phyloP scores from a whole-genome alignment of 768 basidiomycete species.

The Calocera viscosa region DNA sequence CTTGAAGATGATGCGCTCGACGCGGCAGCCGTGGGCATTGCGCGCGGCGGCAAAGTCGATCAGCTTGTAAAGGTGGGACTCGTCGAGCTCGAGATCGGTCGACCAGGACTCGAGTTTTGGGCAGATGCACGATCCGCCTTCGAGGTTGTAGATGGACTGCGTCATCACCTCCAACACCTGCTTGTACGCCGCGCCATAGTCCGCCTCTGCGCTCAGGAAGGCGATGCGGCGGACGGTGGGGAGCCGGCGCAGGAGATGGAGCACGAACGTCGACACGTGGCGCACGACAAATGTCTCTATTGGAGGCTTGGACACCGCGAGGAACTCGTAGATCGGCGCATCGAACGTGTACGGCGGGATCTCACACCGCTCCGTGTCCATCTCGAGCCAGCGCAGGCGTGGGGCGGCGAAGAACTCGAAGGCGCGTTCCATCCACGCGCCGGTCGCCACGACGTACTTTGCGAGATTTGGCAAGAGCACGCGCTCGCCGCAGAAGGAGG shows the following conservation, averaged over 20 bases:
- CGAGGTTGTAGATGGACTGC: neutral
- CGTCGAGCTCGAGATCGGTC: neutral
- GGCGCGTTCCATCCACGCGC: constrained; percentile 1
- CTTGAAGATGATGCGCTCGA: neutral
- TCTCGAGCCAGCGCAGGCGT: neutral
- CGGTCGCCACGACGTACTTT: constrained; percentile 5
- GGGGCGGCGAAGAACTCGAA: constrained; percentile 6
- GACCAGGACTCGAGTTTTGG: neutral
- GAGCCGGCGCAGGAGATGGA: neutral
- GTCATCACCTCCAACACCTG: neutral
- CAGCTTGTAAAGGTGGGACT: neutral
- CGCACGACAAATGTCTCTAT: neutral
- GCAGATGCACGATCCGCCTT: neutral
- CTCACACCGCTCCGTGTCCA: constrained; percentile 1
- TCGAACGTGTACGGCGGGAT: constrained; percentile 5
- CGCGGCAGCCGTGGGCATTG: neutral
- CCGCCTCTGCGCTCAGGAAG: neutral
- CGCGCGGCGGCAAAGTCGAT: neutral
- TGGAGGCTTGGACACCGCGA: neutral
- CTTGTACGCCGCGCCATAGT: neutral
- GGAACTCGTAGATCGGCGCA: neutral
- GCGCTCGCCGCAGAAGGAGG: neutral
- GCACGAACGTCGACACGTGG: neutral
- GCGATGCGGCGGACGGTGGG: neutral
- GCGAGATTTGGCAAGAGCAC: neutral